Base-by-base conservation (phyloP, 805 yeast genomes). In the Priceomyces carsonii region DNA sequence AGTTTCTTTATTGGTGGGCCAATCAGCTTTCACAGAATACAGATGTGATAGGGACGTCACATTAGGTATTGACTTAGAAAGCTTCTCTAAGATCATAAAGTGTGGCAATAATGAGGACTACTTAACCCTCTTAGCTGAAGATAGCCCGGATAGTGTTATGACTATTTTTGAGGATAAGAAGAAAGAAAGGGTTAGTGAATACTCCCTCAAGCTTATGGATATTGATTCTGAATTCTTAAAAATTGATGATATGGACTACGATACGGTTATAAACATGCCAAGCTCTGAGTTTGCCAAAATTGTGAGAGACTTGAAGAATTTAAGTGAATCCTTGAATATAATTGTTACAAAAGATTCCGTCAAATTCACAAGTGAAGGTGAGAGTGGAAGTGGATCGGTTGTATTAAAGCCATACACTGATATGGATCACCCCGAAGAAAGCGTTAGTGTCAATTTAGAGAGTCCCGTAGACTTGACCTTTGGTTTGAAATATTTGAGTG, bases 41-140 rank as follows among this genome's bases (percentile, higher is more conserved):
- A 83, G 99, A 74, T 90, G 98, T 67, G 99, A 93, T 68, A 82
- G 93, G 58, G 88, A 86, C 48, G 73, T 90, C 51, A 88, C 96
- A 6, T 75, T 93, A 47, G 99, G 99, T 48, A 74, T 91, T 53
- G 96, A 93, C 63, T 72, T 93, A 54, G 82, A 82, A 41, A 80
- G 95, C n/a, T 72, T 93, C 47, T 74, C 86, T 47, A 91, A 93
- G 62, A 85, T 93, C 44, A 78, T 93, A 54, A 86, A 81, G 57
- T 85, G 95, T 67, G 98, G 96, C 63, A 82, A 85, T 66, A 84
- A 85, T 58, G 84, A 87, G 35, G 98, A 93, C 59, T 80, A 80
- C 53, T 73, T 93, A 54, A 87, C 96, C 26, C 66, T 93, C 42
- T 79, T 87, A 57, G 96, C 97, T 30, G 96, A 89, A 55, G 95